Evolutionary conservation across 1,284 basidiomycete genomes (phyloP).

Genomic region (Fomitopsis betulina): DNA sequence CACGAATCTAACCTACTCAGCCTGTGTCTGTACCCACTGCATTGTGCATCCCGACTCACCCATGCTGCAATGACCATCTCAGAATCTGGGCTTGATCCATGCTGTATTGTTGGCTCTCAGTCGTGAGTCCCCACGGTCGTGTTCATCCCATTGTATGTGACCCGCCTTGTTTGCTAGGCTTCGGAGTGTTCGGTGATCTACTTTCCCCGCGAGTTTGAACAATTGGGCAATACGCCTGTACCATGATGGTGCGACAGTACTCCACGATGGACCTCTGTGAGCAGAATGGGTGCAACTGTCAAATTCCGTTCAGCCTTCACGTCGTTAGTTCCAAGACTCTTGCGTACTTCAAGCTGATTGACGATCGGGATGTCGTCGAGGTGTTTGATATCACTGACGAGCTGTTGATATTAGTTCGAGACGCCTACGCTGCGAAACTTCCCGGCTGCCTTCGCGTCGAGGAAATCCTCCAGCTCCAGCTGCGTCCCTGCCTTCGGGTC

Average conservation of each 20-base stretch:
- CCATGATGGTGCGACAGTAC: slow-evolving; percentile 65
- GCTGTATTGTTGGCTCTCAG: too few relatives aligned
- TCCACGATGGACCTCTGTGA: slow-evolving; percentile 76
- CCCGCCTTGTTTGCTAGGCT: too few relatives aligned
- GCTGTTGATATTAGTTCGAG: slow-evolving; percentile 47
- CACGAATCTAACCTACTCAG: too few relatives aligned
- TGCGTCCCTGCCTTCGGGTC: slow-evolving; percentile 40
- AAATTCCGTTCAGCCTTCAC: too few relatives aligned
- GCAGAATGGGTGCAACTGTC: slow-evolving; percentile 46
- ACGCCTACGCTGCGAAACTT: slow-evolving; percentile 56
- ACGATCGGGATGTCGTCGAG: slow-evolving; percentile 32
- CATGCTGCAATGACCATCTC: too few relatives aligned
- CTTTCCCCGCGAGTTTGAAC: background rate
- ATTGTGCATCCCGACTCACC: too few relatives aligned
- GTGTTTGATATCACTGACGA: slow-evolving; percentile 23
- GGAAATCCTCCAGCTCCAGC: slow-evolving; percentile 41
- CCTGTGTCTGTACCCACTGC: too few relatives aligned
- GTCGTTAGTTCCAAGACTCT: slow-evolving; percentile 49
- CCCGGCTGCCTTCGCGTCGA: slow-evolving; percentile 43
- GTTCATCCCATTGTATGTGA: too few relatives aligned
- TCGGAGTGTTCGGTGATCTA: too few relatives aligned
- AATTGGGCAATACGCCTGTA: slow-evolving; percentile 64
- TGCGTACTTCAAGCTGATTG: slow-evolving; percentile 77
- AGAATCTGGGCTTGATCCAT: too few relatives aligned
- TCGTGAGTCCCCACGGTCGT: too few relatives aligned